Conservation (phyloP, 2,329 filamentous ascomycete genomes). For the Ascochyta lentis region DNA sequence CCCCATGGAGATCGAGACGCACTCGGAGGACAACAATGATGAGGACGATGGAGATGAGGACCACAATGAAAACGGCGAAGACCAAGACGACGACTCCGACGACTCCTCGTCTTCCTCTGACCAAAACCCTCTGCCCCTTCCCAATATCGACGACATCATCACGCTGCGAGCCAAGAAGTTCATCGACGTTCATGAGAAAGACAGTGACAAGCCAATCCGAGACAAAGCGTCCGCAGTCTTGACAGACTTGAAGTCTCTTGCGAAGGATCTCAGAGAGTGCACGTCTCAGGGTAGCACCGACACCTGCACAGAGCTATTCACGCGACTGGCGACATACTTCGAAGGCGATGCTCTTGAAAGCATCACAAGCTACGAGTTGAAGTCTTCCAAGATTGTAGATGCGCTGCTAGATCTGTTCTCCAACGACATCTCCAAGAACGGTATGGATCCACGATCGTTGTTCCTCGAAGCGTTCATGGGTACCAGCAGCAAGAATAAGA, state of each 20-base stretch:
- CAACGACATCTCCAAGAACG: conserved; percentile 65
- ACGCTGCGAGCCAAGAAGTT: conserved; percentile 81
- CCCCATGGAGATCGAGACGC: conserved; percentile 60
- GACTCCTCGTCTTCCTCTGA: conserved; percentile 65
- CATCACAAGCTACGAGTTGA: conserved; percentile 92
- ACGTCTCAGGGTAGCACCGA: conserved; percentile 60
- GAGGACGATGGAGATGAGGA: conserved; percentile 61
- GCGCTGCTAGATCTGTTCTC: conserved; percentile 83
- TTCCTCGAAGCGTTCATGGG: conserved; percentile 96
- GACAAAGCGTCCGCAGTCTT: conserved; percentile 80
- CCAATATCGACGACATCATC: conserved; percentile 74
- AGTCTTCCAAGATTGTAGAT: conserved; percentile 88
- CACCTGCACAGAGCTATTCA: conserved; percentile 72
- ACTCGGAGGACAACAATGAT: conserved; percentile 57
- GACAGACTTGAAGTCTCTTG: conserved; percentile 72
- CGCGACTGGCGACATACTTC: conserved; percentile 80
- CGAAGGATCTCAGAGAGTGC: conserved; percentile 72
- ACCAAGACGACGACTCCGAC: conserved; percentile 67
- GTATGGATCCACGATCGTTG: conserved; percentile 72
- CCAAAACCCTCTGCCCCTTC: conserved; percentile 30
- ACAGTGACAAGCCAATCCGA: conserved; percentile 76
- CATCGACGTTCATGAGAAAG: conserved; percentile 79
- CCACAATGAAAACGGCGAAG: conserved; percentile 59
- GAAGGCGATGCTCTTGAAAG: conserved; percentile 87
- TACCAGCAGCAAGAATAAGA: conserved; percentile 64